A percentile compares a stretch with the other conserved stretches of the same genome.
phyloP scores from a whole-genome alignment of 495 filamentous ascomycete genomes.

The Aspergillus baeticus region DNA sequence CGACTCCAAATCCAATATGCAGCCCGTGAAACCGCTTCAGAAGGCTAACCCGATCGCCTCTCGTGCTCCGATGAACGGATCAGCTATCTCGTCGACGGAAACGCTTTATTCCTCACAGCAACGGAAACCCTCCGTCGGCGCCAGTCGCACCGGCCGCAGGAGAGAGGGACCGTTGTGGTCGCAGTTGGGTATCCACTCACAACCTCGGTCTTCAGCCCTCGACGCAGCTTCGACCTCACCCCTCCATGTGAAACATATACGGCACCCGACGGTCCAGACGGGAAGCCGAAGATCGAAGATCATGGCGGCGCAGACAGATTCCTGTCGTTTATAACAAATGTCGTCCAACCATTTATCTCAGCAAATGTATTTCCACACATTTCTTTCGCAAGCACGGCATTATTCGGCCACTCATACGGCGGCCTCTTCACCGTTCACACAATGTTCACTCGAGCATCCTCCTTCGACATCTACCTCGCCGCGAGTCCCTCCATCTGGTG shows the following conservation, averaged over 20 bases:
- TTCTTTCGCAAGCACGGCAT: conserved; percentile 11
- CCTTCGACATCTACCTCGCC: conserved; percentile 24
- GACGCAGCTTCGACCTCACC: conserved; percentile 20
- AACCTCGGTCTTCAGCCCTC: conserved; percentile 18
- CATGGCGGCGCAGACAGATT: conserved; percentile 23
- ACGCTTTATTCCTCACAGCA: conserved; percentile 23
- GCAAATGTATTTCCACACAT: conserved; percentile 17
- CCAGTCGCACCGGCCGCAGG: neutral
- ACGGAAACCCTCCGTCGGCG: conserved; percentile 22
- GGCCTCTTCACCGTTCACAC: conserved; percentile 22
- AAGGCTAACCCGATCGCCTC: neutral
- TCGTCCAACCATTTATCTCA: conserved; percentile 13
- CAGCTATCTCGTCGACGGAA: conserved; percentile 26
- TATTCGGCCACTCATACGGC: conserved; percentile 27
- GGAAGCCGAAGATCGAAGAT: neutral
- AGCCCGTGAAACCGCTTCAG: neutral
- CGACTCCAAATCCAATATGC: neutral
- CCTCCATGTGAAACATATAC: conserved; percentile 21
- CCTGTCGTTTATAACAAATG: conserved; percentile 17
- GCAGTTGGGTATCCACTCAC: conserved; percentile 25
- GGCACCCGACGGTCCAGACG: conserved; percentile 15
- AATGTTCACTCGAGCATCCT: conserved; percentile 15
- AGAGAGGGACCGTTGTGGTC: conserved; percentile 17
- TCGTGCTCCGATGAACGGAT: too few species aligned
- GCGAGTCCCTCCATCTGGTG: conserved; percentile 30